phyloP scores from a whole-genome alignment of 2,329 filamentous ascomycete genomes.

The Thelonectria blattea region DNA sequence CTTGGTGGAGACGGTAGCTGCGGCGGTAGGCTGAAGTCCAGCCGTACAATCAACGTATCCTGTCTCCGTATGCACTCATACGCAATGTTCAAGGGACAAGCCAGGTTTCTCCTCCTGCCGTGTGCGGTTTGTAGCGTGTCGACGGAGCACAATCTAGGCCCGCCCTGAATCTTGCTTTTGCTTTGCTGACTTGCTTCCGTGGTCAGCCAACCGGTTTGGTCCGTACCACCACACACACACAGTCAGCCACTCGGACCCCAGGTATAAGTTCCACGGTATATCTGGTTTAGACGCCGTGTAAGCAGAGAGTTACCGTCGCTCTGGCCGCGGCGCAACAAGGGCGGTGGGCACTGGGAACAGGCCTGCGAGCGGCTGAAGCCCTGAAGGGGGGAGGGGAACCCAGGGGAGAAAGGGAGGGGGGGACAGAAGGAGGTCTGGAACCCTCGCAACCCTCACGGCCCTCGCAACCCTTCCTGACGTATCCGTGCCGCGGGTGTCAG shows the following conservation, averaged over 20 bases:
- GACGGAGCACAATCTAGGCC: background rate
- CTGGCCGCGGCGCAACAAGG: background rate
- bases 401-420: too few species aligned
- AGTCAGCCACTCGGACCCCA: background rate
- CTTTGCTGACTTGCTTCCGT: background rate
- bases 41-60: background rate
- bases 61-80: background rate
- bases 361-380: slow-evolving; percentile 9
- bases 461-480: background rate
- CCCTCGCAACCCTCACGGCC: slow-evolving; percentile 5
- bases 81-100: background rate
- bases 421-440: slow-evolving; percentile 20
- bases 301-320: background rate
- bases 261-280: background rate
- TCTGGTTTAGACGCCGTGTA: background rate
- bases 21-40: background rate
- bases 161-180: slow-evolving; percentile 3
- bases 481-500: background rate
- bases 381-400: background rate
- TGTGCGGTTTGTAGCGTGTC: slow-evolving; percentile 6
- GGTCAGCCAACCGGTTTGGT: background rate
- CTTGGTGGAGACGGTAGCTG: background rate
- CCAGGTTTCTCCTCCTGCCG: slow-evolving; percentile 7
- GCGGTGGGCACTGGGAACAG: slow-evolving; percentile 4
- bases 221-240: background rate